These are phyloP conservation scores for Cotoneaster glaucophyllus DNA, from an alignment of 306 rosid genomes.

Conservation along the genomic window DNA sequence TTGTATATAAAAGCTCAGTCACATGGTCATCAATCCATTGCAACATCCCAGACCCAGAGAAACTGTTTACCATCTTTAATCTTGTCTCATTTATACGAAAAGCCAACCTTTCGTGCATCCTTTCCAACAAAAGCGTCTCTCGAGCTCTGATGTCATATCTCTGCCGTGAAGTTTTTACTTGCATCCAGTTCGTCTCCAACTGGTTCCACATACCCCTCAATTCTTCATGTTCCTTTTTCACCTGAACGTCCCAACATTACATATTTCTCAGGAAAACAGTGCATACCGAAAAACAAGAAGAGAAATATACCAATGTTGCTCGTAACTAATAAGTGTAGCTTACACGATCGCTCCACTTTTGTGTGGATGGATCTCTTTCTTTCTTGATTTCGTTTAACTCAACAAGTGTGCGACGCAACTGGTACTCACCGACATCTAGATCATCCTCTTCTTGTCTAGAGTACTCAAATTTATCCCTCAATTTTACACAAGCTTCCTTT, in stretches of 20 bases:
- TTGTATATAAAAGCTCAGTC: slow-evolving; percentile 16
- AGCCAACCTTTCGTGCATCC: slow-evolving; percentile 14
- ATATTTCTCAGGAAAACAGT: not conserved
- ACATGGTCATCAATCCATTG: slow-evolving; percentile 16
- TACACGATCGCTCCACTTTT: slow-evolving; percentile 16
- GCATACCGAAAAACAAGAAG: not conserved
- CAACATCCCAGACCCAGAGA: slow-evolving; percentile 10
- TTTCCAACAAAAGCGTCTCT: slow-evolving; percentile 15
- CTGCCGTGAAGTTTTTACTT: slow-evolving; percentile 12
- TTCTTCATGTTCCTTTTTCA: slow-evolving; percentile 14
- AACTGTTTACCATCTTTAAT: not conserved
- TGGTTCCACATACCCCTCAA: slow-evolving; percentile 1
- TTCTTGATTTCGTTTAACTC: slow-evolving; percentile 10
- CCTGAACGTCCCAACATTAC: slow-evolving; percentile 1
- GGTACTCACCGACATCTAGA: slow-evolving; percentile 9
- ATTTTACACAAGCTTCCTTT: slow-evolving; percentile 6
- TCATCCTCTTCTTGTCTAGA: slow-evolving; percentile 18
- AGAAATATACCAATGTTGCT: not conserved
- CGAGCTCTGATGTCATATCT: slow-evolving; percentile 19
- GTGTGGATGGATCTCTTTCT: slow-evolving; percentile 12
- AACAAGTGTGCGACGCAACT: slow-evolving; percentile 9
- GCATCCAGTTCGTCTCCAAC: slow-evolving; percentile 12
- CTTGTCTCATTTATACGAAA: slow-evolving; percentile 5
- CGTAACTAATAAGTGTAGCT: not conserved
- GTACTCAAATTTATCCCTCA: slow-evolving; percentile 16